Conservation (phyloP, 2,329 filamentous ascomycete genomes). For the Diaporthe nobilis region DNA sequence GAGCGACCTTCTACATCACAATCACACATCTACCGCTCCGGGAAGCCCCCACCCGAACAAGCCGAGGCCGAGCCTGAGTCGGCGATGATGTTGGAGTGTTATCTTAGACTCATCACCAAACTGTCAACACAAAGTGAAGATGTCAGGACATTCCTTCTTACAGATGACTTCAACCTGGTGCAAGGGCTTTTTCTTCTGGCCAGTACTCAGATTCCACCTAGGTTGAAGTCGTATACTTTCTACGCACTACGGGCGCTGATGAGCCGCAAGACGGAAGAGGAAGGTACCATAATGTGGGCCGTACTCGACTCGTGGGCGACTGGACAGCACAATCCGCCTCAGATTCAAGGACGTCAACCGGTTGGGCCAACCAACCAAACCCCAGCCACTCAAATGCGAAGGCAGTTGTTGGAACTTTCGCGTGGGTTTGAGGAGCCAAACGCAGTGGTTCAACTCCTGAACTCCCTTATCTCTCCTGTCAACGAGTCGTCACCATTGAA, state of each 20-base stretch:
- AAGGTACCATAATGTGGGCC: slow-evolving; percentile 83
- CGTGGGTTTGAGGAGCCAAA: slow-evolving; percentile 87
- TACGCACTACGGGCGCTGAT: slow-evolving; percentile 82
- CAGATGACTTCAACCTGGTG: slow-evolving; percentile 73
- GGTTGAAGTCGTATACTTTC: slow-evolving; percentile 88
- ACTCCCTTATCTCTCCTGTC: slow-evolving; percentile 78
- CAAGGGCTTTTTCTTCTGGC: slow-evolving; percentile 84
- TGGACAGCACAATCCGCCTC: slow-evolving; percentile 62
- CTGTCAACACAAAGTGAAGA: slow-evolving; percentile 80
- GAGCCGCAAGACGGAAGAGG: slow-evolving; percentile 76
- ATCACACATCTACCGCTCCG: slow-evolving; percentile 66
- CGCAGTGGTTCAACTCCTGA: slow-evolving; percentile 84
- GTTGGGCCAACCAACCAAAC: slow-evolving; percentile 41
- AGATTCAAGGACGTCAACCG: slow-evolving; percentile 43
- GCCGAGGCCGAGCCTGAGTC: slow-evolving; percentile 91
- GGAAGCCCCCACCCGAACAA: slow-evolving; percentile 74
- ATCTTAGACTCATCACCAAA: slow-evolving; percentile 88
- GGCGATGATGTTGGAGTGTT: slow-evolving; percentile 96
- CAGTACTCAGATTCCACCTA: slow-evolving; percentile 71
- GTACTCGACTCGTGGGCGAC: slow-evolving; percentile 85
- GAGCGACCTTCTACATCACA: slow-evolving; percentile 76
- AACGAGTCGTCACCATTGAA: slow-evolving; percentile 73
- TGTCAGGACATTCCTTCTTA: slow-evolving; percentile 81
- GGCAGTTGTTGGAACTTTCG: slow-evolving; percentile 81
- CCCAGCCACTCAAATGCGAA: slow-evolving; percentile 65